These are phyloP conservation scores for Mortierella sp. DNA, from an alignment of 371 early-diverging fungal genomes.

Conservation along the genomic window DNA sequence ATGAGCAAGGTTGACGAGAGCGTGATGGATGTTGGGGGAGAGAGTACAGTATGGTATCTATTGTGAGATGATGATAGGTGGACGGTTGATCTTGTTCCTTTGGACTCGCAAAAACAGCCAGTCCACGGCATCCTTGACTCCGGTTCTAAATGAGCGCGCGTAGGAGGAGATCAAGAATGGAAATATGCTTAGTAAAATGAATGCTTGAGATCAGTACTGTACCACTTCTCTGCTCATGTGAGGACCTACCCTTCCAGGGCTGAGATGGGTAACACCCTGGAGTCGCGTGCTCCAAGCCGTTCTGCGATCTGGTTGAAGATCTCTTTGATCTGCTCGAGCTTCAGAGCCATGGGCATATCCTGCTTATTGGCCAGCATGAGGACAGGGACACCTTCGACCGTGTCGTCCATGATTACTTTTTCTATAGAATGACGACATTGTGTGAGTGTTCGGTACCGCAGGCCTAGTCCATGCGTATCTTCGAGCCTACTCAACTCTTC, in stretches of 20 bases:
- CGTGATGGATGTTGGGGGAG: neutral
- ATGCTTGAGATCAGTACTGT: too few species aligned
- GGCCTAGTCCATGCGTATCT: too few species aligned
- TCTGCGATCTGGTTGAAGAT: constrained; percentile 90
- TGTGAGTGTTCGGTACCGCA: too few species aligned
- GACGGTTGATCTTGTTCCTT: constrained; percentile 81
- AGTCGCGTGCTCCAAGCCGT: constrained; percentile 80
- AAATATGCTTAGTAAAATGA: too few species aligned
- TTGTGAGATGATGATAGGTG: constrained; percentile 68
- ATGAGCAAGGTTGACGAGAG: neutral
- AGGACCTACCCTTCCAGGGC: constrained; percentile 83
- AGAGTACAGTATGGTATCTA: constrained; percentile 10
- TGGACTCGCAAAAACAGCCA: constrained; percentile 85
- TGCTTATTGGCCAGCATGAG: constrained; percentile 96
- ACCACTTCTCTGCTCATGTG: too few species aligned
- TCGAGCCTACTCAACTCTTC: too few species aligned
- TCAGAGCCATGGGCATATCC: constrained; percentile 78
- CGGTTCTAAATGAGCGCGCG: constrained; percentile 62
- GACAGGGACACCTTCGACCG: constrained; percentile 88
- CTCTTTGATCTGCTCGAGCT: constrained; percentile 90
- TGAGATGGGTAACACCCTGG: constrained; percentile 75
- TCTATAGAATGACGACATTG: constrained; percentile 55
- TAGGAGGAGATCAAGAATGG: too few species aligned
- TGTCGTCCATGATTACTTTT: constrained; percentile 77
- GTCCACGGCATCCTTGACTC: constrained; percentile 87